A percentile compares a stretch with the other conserved stretches of the same genome.
Conservation (phyloP, 192 early-diverging fungal species). For the Obelidium mucronatum region DNA sequence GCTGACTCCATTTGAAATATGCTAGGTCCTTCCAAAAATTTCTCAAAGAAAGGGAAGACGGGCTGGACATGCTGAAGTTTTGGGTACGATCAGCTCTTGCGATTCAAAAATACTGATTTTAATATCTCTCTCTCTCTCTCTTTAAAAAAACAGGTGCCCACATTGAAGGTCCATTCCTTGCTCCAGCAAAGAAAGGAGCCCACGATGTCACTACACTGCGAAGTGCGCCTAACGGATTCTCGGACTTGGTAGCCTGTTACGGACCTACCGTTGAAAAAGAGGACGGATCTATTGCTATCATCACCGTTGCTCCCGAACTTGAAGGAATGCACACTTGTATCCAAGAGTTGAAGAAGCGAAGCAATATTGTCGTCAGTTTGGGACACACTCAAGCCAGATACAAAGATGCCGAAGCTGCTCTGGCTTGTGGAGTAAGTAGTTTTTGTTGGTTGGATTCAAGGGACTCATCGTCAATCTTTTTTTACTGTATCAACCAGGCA, state of each 20-base stretch:
- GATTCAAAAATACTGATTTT: too few relatives aligned
- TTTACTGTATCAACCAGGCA: slow-evolving; percentile 48
- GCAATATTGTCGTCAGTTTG: slow-evolving; percentile 69
- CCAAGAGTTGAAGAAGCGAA: slow-evolving; percentile 66
- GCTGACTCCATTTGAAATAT: slow-evolving; percentile 58
- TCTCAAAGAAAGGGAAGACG: slow-evolving; percentile 69
- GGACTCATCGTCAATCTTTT: too few relatives aligned
- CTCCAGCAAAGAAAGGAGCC: slow-evolving; percentile 76
- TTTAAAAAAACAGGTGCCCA: slow-evolving; percentile 58
- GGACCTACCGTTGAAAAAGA: slow-evolving; percentile 64
- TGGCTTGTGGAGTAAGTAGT: neutral
- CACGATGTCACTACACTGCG: slow-evolving; percentile 72
- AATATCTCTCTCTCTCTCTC: neutral
- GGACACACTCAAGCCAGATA: slow-evolving; percentile 42
- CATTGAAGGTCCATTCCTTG: slow-evolving; percentile 73
- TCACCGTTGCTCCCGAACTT: slow-evolving; percentile 83
- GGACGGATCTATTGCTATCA: slow-evolving; percentile 60
- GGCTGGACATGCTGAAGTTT: slow-evolving; percentile 69
- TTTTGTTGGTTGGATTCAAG: too few relatives aligned
- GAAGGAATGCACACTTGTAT: slow-evolving; percentile 74
- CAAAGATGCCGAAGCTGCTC: slow-evolving; percentile 28
- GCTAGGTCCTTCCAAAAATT: slow-evolving; percentile 63
- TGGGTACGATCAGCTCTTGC: slow-evolving; percentile 35
- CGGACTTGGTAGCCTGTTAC: slow-evolving; percentile 74
- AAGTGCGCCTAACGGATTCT: slow-evolving; percentile 65